Evolutionary conservation across 176 grass and related monocot species (phyloP), one percentile per base, ranked within the genome.

Genomic region (Bolboschoenus planiculmis): DNA sequence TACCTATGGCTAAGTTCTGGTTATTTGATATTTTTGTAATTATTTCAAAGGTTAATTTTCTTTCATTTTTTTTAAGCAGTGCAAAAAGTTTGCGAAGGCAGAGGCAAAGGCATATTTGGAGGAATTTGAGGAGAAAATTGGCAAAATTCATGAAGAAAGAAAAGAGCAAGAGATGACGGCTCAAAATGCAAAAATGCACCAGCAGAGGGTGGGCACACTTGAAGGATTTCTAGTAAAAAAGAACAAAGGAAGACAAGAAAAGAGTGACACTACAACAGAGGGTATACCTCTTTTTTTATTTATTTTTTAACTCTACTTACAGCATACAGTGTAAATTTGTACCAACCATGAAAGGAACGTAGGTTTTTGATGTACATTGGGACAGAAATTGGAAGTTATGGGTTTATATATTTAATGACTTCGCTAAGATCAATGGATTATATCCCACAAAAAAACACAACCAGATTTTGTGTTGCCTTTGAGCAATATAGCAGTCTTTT

Each of bases 101-200:
- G 95, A 98, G 47, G 56, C 89, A 29, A 98, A 93, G 78, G 80
- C 87, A 78, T 98, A 79, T 56, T 92, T 98, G n/a, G 95, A 98
- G 27, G 95, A 98, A 90, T 98, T 98, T 87, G 95, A 95, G 84
- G 95, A 95, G 39, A 98, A 95, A 83, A 86, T 98, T 85, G 79
- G 36, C 71, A 98, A 94, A 81, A 88, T 90, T 66, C 92, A 98
- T 78, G 40, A 83, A 78, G 90, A 94, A 87, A 98, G 82, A 87
- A 98, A 93, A 85, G 95, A 98, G 83, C 92, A 94, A 78, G 95
- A 98, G 80, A 74, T 43, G 48, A 95, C 87, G 0, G 83, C 87
- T 26, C 87, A 82, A 91, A 98, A 98, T 88, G 95, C 95, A 3
- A 89, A 90, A 62, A 82, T 78, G 18, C 95, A 97, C 73, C 88